phyloP scores from a whole-genome alignment of 768 basidiomycete species.

The Rhodocollybia butyracea region DNA sequence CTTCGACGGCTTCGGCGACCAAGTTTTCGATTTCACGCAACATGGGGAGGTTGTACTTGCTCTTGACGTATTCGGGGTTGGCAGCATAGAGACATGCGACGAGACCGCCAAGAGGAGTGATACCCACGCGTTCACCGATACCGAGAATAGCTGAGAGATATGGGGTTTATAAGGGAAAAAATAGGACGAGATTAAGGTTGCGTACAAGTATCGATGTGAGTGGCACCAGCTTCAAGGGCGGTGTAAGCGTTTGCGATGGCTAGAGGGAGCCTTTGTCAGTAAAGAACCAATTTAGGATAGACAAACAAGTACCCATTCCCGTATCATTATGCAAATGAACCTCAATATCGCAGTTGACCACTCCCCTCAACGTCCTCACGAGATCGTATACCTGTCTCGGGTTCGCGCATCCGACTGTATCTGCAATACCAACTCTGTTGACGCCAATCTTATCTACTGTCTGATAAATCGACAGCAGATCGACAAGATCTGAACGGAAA shows the following conservation, averaged over 20 bases:
- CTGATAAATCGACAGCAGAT: slow-evolving; percentile 97
- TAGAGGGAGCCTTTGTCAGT: slow-evolving; percentile 22
- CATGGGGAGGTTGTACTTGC: slow-evolving; percentile 98
- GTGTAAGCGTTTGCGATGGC: slow-evolving; percentile 99
- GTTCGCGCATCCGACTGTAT: slow-evolving; percentile 99
- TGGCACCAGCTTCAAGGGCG: slow-evolving; percentile 97
- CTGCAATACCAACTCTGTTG: slow-evolving; percentile 97
- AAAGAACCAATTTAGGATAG: background rate
- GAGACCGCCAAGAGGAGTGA: slow-evolving; percentile 95
- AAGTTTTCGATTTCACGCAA: slow-evolving; percentile 98
- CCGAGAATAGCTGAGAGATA: slow-evolving; percentile 75
- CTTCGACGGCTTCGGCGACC: slow-evolving; percentile 97
- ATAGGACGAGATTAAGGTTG: too few relatives aligned
- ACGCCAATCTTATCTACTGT: slow-evolving; percentile 99
- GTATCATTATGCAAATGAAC: slow-evolving; percentile 99
- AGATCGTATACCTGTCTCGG: slow-evolving; percentile 98
- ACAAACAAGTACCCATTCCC: slow-evolving; percentile 71
- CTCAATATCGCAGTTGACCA: slow-evolving; percentile 97
- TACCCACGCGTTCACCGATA: slow-evolving; percentile 98
- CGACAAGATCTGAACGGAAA: slow-evolving; percentile 99
- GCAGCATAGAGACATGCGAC: slow-evolving; percentile 96
- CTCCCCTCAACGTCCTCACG: slow-evolving; percentile 92
- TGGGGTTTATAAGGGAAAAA: too few relatives aligned
- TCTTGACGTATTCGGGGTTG: slow-evolving; percentile 98
- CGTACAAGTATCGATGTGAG: slow-evolving; percentile 96